Base-by-base conservation (phyloP, 169 alveolate genomes). In the Plasmodium inui region DNA sequence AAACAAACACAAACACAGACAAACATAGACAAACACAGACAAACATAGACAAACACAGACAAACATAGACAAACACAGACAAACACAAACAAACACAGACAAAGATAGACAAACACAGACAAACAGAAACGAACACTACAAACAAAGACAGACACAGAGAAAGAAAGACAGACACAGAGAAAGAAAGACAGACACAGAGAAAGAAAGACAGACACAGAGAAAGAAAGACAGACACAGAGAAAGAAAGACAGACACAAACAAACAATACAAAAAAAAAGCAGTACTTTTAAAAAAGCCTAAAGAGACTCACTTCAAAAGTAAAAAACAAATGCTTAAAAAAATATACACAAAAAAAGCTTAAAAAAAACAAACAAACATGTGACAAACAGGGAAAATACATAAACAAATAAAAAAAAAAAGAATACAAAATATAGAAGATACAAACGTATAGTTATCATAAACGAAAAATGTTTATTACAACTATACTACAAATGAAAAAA, bases 51-150 rank as follows among this genome's bases (percentile, higher is more conserved):
- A 83, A 73, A 55, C 57, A 0, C 46, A 83, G 30, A 41, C 41
- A 55, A 37, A 73, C 7, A 83, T 1, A 19, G 9, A 28, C 10
- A 74, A 19, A 73, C 32, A 1, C 1, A 82, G 22, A 39, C 41
- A 73, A 70, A 82, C 57, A 32, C 57, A 71, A 22, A 32, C 34
- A 32, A 82, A 82, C 81, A 41, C 44, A 70, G 57, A 30, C 53
- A 70, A 67, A 28, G 81, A 8, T 3, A 82, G 26, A 30, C 44
- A 44, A 19, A 83, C 55, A 32, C 50, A 83, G 32, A 67, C 17
- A 57, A 30, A 80, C 44, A 6, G 0, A 37, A 8, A 37, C 44
- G 5, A 37, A 37, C 5, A 37, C 5, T 80, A 26, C 53, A 70
- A 72, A 82, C 89, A 9, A 9, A 9, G 39, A 61, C 53, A 19